phyloP scores from a whole-genome alignment of 2,329 filamentous ascomycete species.

The Xylariales sp. region DNA sequence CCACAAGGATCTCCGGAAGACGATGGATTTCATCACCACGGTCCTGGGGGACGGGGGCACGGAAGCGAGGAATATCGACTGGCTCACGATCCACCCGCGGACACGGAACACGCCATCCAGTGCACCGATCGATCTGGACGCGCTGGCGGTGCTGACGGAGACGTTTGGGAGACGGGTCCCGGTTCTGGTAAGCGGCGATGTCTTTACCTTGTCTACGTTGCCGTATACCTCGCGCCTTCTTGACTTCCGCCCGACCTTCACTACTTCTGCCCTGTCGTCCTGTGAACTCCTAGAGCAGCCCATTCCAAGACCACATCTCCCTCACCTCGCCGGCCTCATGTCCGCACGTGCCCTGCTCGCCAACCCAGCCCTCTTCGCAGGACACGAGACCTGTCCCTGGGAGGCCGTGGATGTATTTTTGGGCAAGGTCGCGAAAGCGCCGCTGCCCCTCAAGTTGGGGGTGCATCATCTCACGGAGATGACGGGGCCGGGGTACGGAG shows the following conservation, averaged over 20 bases:
- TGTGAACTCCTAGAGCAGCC: constrained; percentile 8
- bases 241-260: constrained; percentile 20
- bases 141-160: constrained; percentile 51
- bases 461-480: constrained; percentile 66
- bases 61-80: constrained; percentile 54
- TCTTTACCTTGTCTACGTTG: constrained; percentile 52
- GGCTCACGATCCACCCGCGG: constrained; percentile 67
- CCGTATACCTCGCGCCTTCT: constrained; percentile 37
- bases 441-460: constrained; percentile 59
- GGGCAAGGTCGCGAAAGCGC: constrained; percentile 49
- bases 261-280: not conserved
- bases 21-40: constrained; percentile 58
- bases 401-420: constrained; percentile 60
- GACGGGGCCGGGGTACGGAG: constrained; percentile 52
- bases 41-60: constrained; percentile 46
- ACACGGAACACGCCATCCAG: constrained; percentile 56
- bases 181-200: constrained; percentile 64
- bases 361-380: constrained; percentile 63
- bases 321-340: constrained; percentile 60
- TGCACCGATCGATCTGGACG: constrained; percentile 56
- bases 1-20: constrained; percentile 57
- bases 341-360: constrained; percentile 62
- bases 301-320: constrained; percentile 30
- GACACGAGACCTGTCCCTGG: constrained; percentile 53
- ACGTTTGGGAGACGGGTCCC: constrained; percentile 52